phyloP scores from a whole-genome alignment of 805 yeast genomes.

The Metschnikowia orientalis region DNA sequence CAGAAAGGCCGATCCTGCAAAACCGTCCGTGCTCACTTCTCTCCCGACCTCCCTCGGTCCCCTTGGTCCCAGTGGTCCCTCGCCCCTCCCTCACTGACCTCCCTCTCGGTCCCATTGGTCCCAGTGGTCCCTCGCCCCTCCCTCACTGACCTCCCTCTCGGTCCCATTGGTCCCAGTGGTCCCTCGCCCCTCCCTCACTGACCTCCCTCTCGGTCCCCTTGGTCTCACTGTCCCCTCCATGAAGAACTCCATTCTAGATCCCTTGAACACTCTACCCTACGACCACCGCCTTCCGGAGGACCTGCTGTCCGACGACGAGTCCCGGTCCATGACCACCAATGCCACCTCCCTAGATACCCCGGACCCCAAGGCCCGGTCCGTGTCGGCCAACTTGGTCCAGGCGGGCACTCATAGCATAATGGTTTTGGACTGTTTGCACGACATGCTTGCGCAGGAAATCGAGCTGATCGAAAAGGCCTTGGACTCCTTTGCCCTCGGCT shows the following conservation, averaged over 20 bases:
- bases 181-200: too few relatives aligned
- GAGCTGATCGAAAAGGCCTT: constrained; percentile 18
- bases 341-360: constrained; percentile 1
- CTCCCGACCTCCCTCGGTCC: too few relatives aligned
- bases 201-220: too few relatives aligned
- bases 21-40: too few relatives aligned
- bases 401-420: constrained; percentile 5
- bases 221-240: too few relatives aligned
- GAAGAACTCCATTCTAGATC: not conserved
- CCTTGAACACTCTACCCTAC: constrained; percentile 1
- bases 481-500: constrained; percentile 12
- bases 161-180: too few relatives aligned
- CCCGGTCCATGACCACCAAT: constrained; percentile 2
- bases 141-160: too few relatives aligned
- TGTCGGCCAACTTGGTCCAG: constrained; percentile 1
- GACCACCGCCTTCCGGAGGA: constrained; percentile 1
- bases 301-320: constrained; percentile 1
- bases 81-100: too few relatives aligned
- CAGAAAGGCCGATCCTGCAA: too few relatives aligned
- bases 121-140: too few relatives aligned
- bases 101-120: too few relatives aligned
- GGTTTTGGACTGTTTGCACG: constrained; percentile 26
- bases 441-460: constrained; percentile 24
- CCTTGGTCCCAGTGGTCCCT: too few relatives aligned
- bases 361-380: not conserved